Percentiles rank a stretch among this genome's conserved stretches.
Conservation (phyloP, 768 basidiomycete species). For the Mycena galopus region DNA sequence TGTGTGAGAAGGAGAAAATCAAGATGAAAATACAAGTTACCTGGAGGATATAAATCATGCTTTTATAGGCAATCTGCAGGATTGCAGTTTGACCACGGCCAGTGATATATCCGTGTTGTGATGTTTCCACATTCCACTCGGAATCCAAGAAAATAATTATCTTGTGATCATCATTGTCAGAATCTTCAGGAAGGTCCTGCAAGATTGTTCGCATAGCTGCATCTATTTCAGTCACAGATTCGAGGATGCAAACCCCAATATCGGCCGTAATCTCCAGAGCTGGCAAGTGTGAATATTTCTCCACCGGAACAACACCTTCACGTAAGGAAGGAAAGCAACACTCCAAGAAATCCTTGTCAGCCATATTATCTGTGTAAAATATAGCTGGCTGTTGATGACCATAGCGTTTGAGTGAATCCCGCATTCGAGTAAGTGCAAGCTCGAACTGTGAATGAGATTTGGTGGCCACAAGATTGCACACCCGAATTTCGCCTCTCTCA, state of each 20-base stretch:
- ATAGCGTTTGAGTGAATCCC: constrained; percentile 20
- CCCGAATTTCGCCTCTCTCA: constrained; percentile 17
- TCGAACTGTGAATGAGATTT: constrained; percentile 45
- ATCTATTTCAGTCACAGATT: neutral
- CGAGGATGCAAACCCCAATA: neutral
- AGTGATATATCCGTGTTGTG: neutral
- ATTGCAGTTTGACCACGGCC: constrained; percentile 1
- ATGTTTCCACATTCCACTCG: constrained; percentile 24
- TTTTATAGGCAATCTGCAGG: constrained; percentile 7
- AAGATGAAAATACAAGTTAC: too few species aligned
- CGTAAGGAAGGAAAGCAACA: constrained; percentile 33
- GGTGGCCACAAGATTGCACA: constrained; percentile 42
- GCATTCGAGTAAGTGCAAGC: neutral
- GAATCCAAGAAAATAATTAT: constrained; percentile 10
- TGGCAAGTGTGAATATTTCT: constrained; percentile 39
- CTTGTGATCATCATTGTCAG: neutral
- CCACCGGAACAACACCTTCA: constrained; percentile 40
- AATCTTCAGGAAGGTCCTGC: neutral
- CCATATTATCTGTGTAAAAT: constrained; percentile 37
- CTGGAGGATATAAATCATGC: constrained; percentile 5
- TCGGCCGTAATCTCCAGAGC: neutral
- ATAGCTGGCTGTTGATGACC: constrained; percentile 19
- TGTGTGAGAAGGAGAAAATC: neutral
- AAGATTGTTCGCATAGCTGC: neutral
- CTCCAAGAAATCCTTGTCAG: constrained; percentile 31